Conservation (phyloP, 768 basidiomycete genomes). For the Paxillus rubicundulus region DNA sequence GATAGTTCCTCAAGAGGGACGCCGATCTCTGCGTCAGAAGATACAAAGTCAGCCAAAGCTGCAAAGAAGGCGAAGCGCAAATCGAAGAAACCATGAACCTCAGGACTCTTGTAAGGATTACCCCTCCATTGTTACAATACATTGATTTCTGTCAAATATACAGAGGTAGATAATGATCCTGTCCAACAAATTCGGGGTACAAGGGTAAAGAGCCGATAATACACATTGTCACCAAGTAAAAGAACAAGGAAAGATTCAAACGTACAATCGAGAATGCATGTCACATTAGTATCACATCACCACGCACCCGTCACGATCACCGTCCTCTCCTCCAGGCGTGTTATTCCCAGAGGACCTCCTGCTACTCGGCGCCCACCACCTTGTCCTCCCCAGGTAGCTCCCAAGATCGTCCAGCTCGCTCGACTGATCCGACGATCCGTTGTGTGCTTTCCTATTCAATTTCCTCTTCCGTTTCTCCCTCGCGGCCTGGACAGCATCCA, state of each 20-base stretch:
- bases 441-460: slow-evolving; percentile 43
- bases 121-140: slow-evolving; percentile 1
- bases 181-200: slow-evolving; percentile 9
- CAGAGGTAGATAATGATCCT: slow-evolving; percentile 13
- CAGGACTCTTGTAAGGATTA: slow-evolving; percentile 10
- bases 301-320: slow-evolving; percentile 60
- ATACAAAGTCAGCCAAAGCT: slow-evolving; percentile 21
- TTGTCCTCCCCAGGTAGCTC: slow-evolving; percentile 14
- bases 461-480: slow-evolving; percentile 66
- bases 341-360: slow-evolving; percentile 47
- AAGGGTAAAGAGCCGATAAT: slow-evolving; percentile 16
- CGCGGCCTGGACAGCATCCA: slow-evolving; percentile 67
- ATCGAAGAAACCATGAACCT: slow-evolving; percentile 21
- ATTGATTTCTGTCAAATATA: slow-evolving; percentile 15
- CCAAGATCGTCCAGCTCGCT: slow-evolving; percentile 31
- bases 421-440: slow-evolving; percentile 32
- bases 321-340: slow-evolving; percentile 43
- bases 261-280: slow-evolving; percentile 26
- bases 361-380: slow-evolving; percentile 45
- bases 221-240: slow-evolving; percentile 9
- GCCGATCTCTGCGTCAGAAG: slow-evolving; percentile 22
- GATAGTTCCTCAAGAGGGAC: slow-evolving; percentile 18
- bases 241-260: slow-evolving; percentile 20
- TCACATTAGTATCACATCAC: slow-evolving; percentile 51
- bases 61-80: slow-evolving; percentile 38